These are phyloP conservation scores for Geotrichum klebahnii DNA, from an alignment of 1,139 yeast genomes.

Conservation along the genomic window DNA sequence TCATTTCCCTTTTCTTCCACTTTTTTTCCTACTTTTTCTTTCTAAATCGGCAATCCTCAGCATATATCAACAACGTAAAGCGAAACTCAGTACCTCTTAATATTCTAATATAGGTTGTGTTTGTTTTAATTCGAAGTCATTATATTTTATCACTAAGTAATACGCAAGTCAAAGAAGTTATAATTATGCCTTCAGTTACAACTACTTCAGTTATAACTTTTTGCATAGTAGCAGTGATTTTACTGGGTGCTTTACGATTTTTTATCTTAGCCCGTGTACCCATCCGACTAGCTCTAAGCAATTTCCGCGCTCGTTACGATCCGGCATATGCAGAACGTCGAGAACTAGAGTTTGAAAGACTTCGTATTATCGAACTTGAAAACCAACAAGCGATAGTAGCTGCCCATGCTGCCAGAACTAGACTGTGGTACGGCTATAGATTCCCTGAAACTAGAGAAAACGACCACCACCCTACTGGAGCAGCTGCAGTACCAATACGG, in stretches of 20 bases:
- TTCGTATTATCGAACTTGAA: conserved; percentile 2
- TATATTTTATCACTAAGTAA: too few species aligned
- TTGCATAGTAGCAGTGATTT: conserved; percentile 11
- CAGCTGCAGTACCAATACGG: not conserved
- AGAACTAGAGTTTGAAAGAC: conserved; percentile 2
- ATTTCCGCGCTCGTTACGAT: conserved; percentile 16
- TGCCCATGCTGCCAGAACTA: conserved; percentile 1
- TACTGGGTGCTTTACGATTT: conserved; percentile 5
- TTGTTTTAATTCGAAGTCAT: too few species aligned
- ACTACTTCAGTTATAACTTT: conserved; percentile 13
- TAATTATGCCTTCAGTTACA: conserved; percentile 3
- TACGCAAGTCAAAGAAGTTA: too few species aligned
- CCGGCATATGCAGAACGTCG: conserved; percentile 12
- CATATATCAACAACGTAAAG: too few species aligned
- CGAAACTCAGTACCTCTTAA: too few species aligned
- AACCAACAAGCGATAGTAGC: not conserved
- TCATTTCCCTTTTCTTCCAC: too few species aligned
- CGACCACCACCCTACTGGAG: not conserved
- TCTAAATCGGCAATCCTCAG: too few species aligned
- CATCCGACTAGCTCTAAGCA: not conserved
- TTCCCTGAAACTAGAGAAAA: not conserved
- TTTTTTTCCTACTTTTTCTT: too few species aligned
- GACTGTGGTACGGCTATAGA: conserved; percentile 18
- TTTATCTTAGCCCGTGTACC: conserved; percentile 11
- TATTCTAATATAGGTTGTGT: too few species aligned